Evolutionary conservation across 1,139 yeast genomes (phyloP), one percentile per base, ranked within the genome.

Genomic region (Nakaseomyces nivariensis): DNA sequence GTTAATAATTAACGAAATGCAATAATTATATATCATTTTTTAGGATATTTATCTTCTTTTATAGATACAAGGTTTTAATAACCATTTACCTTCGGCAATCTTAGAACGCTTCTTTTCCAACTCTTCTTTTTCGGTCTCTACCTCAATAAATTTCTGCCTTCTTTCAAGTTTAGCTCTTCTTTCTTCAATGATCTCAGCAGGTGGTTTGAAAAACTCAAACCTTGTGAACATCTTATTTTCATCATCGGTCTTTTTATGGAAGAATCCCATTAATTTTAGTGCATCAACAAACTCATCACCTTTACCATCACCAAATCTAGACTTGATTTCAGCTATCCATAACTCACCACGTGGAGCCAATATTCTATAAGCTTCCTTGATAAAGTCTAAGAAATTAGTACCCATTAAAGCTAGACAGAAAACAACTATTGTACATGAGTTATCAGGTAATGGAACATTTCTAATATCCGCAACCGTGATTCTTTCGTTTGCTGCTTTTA

Each of bases 341-440:
- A 92, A 71, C 63, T 90, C 96, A 25, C 99, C 98, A 52, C 87
- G 76, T 42, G 96, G 96, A 10, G 89, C 83, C 51, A 92, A 72
- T 25, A 92, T 75, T 58, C 99, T 76, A 64, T 85, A 75, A 0
- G 97, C 98, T 66, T 92, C 99, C 52, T 82, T 75, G 51, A 92
- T 79, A 63, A 92, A 94, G 63, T 92, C 97, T 53, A 90, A 72
- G 65, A 90, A 89, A 64, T 92, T 92, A 5, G 97, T 92, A 5
- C 99, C 98, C 99, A 94, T 92, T 57, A 92, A 74, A 0, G 97
- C 94, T 51, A 92, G 74, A 67, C 98, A 92, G 67, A 90, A 92
- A 9, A 92, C 78, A 13, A 87, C 98, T 46, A 92, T 75, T 27
- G 90, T 79, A 59, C 89, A 87, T 1, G 94, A 83, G 48, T 76